Percentiles rank a stretch among this genome's conserved stretches.
Evolutionary conservation across 169 alveolate genomes (phyloP).

Genomic region (Cryptosporidium tyzzeri): DNA sequence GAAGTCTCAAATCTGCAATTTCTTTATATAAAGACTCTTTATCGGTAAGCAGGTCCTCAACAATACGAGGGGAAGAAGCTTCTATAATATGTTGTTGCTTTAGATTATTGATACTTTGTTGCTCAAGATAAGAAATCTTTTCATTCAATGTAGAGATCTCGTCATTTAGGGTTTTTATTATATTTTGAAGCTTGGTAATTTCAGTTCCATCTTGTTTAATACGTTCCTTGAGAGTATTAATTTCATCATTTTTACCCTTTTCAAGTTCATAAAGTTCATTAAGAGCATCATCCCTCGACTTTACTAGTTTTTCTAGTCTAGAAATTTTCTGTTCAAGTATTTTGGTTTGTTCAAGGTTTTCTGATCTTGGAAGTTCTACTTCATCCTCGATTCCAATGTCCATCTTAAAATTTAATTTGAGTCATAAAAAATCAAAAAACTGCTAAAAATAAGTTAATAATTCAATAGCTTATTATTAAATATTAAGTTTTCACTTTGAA

Average conservation of each 20-base stretch:
- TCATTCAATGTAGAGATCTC: conserved; percentile 27
- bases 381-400: conserved; percentile 42
- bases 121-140: conserved; percentile 41
- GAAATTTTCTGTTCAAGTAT: conserved; percentile 41
- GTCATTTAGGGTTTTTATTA: conserved; percentile 4
- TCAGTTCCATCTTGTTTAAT: conserved; percentile 57
- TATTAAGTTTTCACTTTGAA: background rate
- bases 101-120: conserved; percentile 17
- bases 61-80: conserved; percentile 47
- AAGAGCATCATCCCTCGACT: conserved; percentile 68
- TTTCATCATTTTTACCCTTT: conserved; percentile 53
- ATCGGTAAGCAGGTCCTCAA: conserved; percentile 47
- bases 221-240: conserved; percentile 36
- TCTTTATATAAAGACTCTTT: conserved; percentile 69
- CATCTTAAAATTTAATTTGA: background rate
- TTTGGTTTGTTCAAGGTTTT: conserved; percentile 24
- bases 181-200: conserved; percentile 14
- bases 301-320: conserved; percentile 61
- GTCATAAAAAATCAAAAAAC: background rate
- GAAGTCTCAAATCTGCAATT: conserved; percentile 73
- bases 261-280: conserved; percentile 69
- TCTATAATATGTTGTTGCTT: conserved; percentile 16
- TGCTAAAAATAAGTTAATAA: background rate
- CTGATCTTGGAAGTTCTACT: conserved; percentile 16
- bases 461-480: background rate